Base-by-base conservation (phyloP, 345 rosid species). In the Cardiospermum halicacabum region DNA sequence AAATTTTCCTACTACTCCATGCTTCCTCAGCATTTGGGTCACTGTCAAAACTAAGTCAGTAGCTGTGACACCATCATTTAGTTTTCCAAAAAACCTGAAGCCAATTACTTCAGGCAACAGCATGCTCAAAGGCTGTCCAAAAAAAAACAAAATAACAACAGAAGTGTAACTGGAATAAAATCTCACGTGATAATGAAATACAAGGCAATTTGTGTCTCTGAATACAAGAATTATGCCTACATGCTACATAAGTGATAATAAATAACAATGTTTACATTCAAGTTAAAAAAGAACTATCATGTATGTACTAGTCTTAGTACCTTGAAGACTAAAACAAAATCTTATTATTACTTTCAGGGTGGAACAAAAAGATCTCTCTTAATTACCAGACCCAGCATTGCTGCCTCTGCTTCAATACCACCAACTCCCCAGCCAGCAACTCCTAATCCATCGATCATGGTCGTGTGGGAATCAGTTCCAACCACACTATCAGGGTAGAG, bases 351-450 rank as follows among this genome's bases (percentile, higher is more conserved):
- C n/a, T 60, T 24, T 9, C 12, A 16, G 11, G 53, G 26, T 18
- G 19, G 54, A 27, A 30, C 13, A 15, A 4, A 32, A 10, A 18
- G 1, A 25, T 26, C 16, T 11, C 31, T n/a, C n/a, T n/a, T n/a
- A n/a, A n/a, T 49, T 78, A 85, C 96, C 89, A 89, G 96, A 31
- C 95, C 96, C 60, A 92, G 89, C 95, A 89, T 92, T 58, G 90
- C 72, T 13, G 98, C 96, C 72, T 87, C 95, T 53, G 95, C 92
- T 77, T 89, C 96, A 62, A 91, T 94, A 61, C 97, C 99, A 45
- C 99, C 99, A 70, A 91, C 99, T 66, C 99, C 99, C 99, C 97
- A 94, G 61, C 99, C 99, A 79, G 99, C 96, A 69, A 94, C 97
- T 74, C 99, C 99, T 62, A 94, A 61, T 48, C 99, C 99, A 83